Base-by-base conservation (phyloP, 441 rosid species). In the Theobroma grandiflorum region DNA sequence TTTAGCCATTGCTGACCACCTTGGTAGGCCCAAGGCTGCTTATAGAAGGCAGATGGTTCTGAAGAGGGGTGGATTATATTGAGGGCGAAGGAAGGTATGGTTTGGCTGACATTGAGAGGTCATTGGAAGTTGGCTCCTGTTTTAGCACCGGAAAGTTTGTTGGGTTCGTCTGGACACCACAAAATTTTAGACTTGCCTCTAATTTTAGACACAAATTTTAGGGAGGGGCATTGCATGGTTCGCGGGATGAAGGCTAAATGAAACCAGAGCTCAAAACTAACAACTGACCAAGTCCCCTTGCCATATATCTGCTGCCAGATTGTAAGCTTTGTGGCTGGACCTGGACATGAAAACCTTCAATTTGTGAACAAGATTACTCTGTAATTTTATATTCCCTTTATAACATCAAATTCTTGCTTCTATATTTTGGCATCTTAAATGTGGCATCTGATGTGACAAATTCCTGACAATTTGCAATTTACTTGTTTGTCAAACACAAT, bases 21-120 rank as follows among this genome's bases (percentile, higher is more conserved):
- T 88, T 87, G 91, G 91, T 79, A 49, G 79, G 82, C 86, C 92
- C 92, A 88, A 90, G 94, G 98, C 91, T 89, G 94, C 90, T 87
- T 88, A 86, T 87, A 82, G 88, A 37, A 81, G 72, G 78, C 26
- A 15, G 8, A 55, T 2, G 50, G 26, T n/a, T 61, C 3, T 8
- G 38, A 42, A 66, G 75, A 68, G 52, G 49, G 53, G 62, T 42
- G 68, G 79, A 37, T 74, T 78, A 78, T 87, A 86, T 84, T 72
- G 80, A 55, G 79, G 76, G 59, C 4, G 12, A 63, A n/a, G 69
- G 76, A 22, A 61, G 82, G 77, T 43, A 49, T 70, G 79, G 77
- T 78, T 88, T 75, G 76, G 70, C 69, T 69, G 66, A 66, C 79
- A 69, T 77, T 77, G 85, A 83, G 59, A 70, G 62, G 57, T 43